Percentiles rank a stretch among this genome's conserved stretches.
These are phyloP conservation scores for Neospermospora avenae DNA, from an alignment of 2,329 filamentous ascomycete genomes.

Conservation along the genomic window DNA sequence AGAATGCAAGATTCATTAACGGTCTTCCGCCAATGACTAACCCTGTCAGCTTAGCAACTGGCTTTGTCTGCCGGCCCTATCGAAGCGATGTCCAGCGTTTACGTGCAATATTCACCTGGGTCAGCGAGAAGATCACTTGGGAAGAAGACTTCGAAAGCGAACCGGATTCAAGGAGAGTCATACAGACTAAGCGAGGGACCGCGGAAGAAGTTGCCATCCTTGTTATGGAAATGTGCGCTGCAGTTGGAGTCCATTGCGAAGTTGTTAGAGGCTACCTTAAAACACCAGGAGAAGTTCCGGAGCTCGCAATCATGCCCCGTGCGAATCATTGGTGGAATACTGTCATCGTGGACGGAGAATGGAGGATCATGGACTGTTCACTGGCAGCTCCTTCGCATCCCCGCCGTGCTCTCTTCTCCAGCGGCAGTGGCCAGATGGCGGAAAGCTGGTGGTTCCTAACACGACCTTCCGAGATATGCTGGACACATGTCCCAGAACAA, in stretches of 20 bases:
- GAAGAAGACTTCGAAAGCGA: conserved; percentile 91
- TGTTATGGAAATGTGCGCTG: conserved; percentile 89
- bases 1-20: conserved; percentile 87
- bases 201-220: conserved; percentile 86
- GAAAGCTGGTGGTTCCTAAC: conserved; percentile 95
- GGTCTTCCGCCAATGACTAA: conserved; percentile 80
- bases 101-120: conserved; percentile 95
- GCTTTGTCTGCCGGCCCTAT: conserved; percentile 90
- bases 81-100: conserved; percentile 90
- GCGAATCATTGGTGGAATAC: conserved; percentile 99
- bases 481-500: conserved; percentile 88
- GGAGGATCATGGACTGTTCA: conserved; percentile 94
- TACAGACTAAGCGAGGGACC: conserved; percentile 79
- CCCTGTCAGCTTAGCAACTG: conserved; percentile 77
- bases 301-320: conserved; percentile 77
- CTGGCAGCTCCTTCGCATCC: conserved; percentile 90
- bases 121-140: conserved; percentile 91
- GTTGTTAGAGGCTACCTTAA: conserved; percentile 89
- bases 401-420: conserved; percentile 73
- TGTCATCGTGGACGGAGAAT: conserved; percentile 88
- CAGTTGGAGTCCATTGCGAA: conserved; percentile 84
- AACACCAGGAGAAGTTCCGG: conserved; percentile 76
- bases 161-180: conserved; percentile 76
- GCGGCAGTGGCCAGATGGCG: conserved; percentile 62
- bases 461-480: conserved; percentile 84